Percentiles rank a stretch among this genome's conserved stretches.
These are phyloP conservation scores for Lentinus tigrinus DNA, from an alignment of 768 basidiomycete species.

Conservation along the genomic window DNA sequence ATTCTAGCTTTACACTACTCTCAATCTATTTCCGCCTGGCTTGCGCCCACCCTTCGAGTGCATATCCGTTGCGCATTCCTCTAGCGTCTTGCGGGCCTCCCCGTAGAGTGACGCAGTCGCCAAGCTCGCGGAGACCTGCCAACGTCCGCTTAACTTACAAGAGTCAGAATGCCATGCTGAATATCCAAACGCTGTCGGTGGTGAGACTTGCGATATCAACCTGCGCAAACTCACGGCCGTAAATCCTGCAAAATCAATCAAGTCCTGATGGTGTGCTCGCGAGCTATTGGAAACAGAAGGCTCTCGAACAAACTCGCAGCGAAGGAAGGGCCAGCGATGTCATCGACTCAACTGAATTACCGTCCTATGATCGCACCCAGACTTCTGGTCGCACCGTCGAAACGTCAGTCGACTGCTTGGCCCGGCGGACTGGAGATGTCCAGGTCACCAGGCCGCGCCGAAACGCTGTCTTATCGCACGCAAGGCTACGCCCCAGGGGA, in stretches of 20 bases:
- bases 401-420: not conserved
- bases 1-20: not conserved
- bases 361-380: conserved; percentile 15
- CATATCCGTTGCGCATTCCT: too few relatives aligned
- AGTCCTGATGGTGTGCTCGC: too few relatives aligned
- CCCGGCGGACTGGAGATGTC: not conserved
- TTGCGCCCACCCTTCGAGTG: not conserved
- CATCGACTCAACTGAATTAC: conserved; percentile 12
- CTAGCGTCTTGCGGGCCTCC: not conserved
- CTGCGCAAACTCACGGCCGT: too few relatives aligned
- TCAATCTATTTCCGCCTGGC: not conserved
- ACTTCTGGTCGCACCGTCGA: conserved; percentile 7
- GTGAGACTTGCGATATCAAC: too few relatives aligned
- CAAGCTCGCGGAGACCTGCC: too few relatives aligned
- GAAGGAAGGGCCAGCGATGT: conserved; percentile 6
- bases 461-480: not conserved
- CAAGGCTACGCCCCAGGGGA: not conserved
- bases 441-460: conserved; percentile 11
- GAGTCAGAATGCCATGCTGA: too few relatives aligned
- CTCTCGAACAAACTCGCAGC: too few relatives aligned
- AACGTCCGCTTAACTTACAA: too few relatives aligned
- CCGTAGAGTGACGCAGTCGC: too few relatives aligned
- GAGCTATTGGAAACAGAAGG: too few relatives aligned
- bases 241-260: too few relatives aligned
- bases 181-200: too few relatives aligned